Percentiles rank a stretch among this genome's conserved stretches.
Evolutionary conservation across 768 basidiomycete species (phyloP).

Genomic region (Tylopilus sp.): DNA sequence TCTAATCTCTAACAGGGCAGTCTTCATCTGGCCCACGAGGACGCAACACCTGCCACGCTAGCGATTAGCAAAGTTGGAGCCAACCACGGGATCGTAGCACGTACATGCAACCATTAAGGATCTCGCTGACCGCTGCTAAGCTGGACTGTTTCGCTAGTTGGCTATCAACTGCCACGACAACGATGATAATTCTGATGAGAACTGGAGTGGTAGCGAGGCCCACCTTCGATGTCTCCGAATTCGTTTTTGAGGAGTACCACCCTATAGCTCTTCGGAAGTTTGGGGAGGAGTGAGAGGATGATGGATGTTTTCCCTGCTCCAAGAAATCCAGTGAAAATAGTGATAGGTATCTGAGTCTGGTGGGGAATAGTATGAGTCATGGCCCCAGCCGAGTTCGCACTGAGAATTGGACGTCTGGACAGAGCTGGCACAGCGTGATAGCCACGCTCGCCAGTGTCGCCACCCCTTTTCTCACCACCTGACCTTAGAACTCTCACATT

Average conservation of each 20-base stretch:
- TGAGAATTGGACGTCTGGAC: not conserved
- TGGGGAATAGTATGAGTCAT: too few species aligned
- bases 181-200: not conserved
- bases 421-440: too few species aligned
- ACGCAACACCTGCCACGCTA: constrained; percentile 74
- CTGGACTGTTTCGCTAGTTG: constrained; percentile 83
- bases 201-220: not conserved
- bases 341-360: constrained; percentile 75
- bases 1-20: constrained; percentile 82
- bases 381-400: constrained; percentile 3
- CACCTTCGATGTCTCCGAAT: constrained; percentile 91
- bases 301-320: constrained; percentile 79
- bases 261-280: constrained; percentile 81
- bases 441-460: too few species aligned
- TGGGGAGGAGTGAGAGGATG: constrained; percentile 79
- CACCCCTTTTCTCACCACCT: too few species aligned
- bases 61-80: not conserved
- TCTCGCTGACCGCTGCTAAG: constrained; percentile 86
- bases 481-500: too few species aligned
- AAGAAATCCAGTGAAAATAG: constrained; percentile 93
- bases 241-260: constrained; percentile 94
- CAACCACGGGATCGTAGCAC: constrained; percentile 5
- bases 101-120: constrained; percentile 94
- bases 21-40: constrained; percentile 93
- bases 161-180: constrained; percentile 68